These are phyloP conservation scores for Mortierella sp. DNA, from an alignment of 371 early-diverging fungal species.

Conservation along the genomic window DNA sequence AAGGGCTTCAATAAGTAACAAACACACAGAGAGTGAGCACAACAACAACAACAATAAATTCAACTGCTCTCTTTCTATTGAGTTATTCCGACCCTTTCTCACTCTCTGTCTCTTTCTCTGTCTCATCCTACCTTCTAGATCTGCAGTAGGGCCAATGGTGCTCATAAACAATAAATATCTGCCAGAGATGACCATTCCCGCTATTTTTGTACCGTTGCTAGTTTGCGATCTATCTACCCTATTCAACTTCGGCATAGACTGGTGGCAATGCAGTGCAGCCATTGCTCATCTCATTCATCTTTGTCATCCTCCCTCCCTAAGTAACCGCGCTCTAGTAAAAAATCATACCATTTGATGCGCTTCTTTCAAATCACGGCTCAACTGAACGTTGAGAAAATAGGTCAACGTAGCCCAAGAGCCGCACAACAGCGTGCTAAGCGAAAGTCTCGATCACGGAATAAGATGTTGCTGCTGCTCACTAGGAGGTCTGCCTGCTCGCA, in stretches of 20 bases:
- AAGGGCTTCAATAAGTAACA: too few relatives aligned
- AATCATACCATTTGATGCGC: background rate
- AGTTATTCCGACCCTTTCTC: too few relatives aligned
- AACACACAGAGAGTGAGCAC: too few relatives aligned
- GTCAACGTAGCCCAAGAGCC: background rate
- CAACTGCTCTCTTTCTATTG: too few relatives aligned
- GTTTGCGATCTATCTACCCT: background rate
- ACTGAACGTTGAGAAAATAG: background rate
- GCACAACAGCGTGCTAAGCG: background rate
- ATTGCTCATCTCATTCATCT: background rate
- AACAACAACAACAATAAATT: too few relatives aligned
- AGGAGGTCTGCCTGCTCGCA: background rate
- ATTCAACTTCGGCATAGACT: background rate
- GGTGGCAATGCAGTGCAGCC: background rate
- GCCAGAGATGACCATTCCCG: background rate
- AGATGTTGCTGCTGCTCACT: background rate
- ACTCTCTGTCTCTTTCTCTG: too few relatives aligned
- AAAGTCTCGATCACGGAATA: background rate
- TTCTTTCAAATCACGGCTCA: background rate
- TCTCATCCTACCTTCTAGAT: too few relatives aligned
- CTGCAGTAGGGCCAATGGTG: background rate
- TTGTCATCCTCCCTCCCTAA: too few relatives aligned
- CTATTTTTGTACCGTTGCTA: constrained; percentile 1
- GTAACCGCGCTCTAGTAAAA: too few relatives aligned
- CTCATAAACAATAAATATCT: background rate